Evolutionary conservation across 1,284 basidiomycete genomes (phyloP), one percentile per base, ranked within the genome.

Genomic region (Xerocomus amazonicus): DNA sequence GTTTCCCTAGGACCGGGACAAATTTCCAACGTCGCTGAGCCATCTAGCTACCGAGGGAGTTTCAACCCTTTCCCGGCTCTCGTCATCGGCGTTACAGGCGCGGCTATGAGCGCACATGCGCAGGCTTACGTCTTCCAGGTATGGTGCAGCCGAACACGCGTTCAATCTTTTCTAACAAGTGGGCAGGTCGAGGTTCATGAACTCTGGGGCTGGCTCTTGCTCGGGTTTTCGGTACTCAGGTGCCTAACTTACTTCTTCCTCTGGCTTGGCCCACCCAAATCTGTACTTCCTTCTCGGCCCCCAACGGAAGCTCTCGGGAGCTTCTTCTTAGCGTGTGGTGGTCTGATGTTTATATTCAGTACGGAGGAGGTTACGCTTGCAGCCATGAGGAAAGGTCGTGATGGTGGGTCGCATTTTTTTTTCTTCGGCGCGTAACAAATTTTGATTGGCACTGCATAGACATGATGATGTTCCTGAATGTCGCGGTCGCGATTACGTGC

Each of bases 61-160:
- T 96, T 96, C 72, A 98, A 98, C 66, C 93, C 94, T 0, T 92
- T 98, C 74, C 93, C 93, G 2, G 92, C 92, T 0, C 76, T 98
- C 31, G 89, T 92, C 40, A 94, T 97, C 53, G 94, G 92, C 38
- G 83, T 96, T 34, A 97, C 95, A 4, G 95, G 96, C 31, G 79
- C 90, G 5, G 95, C 92, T 1, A 98, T 98, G 96, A 83, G 90
- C n/a, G 92, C 92, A 0, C 95, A 98, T 67, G 82, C 84, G 55
- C 95, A 98, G 70, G 81, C 83, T 17, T 97, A 97, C 70, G 65
- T 87, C 36, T 94, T 94, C 73, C 88, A 92, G 72, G 85, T 81
- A 58, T 43, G 13, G 17, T 2, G 9, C 2, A 55, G 23, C 6
- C 29, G 32, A 4, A 3, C 23, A 23, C 23, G 17, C 2, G 32